Base-by-base conservation (phyloP, 306 rosid species). In the Castanea sativa region DNA sequence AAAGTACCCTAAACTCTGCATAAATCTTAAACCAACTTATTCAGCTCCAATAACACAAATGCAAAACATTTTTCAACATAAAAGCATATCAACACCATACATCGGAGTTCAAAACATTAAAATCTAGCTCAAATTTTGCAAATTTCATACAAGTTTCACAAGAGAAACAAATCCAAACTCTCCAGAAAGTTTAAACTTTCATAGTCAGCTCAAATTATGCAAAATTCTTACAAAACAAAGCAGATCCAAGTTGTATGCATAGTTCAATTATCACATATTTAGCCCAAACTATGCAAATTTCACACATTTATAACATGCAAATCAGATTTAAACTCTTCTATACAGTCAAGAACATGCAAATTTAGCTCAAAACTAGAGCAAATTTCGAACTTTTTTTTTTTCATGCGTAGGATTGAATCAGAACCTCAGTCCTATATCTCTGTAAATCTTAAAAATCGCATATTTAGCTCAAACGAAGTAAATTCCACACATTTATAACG, bases 191-290 rank as follows among this genome's bases (percentile, higher is more conserved):
- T 53, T 25, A 70, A 57, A n/a, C 49, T 21, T 69, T 14, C 72
- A 59, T 19, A 43, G 75, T 69, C 64, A 65, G 56, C 73, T 71
- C 60, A 77, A 29, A 70, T 21, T 16, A 68, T 14, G 45, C 82
- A 64, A 71, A 79, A 33, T 13, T 10, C 69, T 57, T 30, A 59
- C 35, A 10, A 19, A 53, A 72, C 11, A 69, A 56, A 55, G 35
- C 73, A 63, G 41, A 64, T 59, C 73, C 30, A 55, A 64, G 20
- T 71, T 53, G 58, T 19, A 55, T 16, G 21, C 43, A 53, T 16
- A 27, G 70, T n/a, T 52, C 38, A 69, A 69, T 35, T 23, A 33
- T 55, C 13, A n/a, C 77, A 59, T 19, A 43, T 13, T 27, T 27
- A 43, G 35, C 4, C 29, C 70, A 58, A 80, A 13, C 21, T 33